These are phyloP conservation scores for Flueggea neowawraea DNA, from an alignment of 441 rosid species.

Conservation along the genomic window DNA sequence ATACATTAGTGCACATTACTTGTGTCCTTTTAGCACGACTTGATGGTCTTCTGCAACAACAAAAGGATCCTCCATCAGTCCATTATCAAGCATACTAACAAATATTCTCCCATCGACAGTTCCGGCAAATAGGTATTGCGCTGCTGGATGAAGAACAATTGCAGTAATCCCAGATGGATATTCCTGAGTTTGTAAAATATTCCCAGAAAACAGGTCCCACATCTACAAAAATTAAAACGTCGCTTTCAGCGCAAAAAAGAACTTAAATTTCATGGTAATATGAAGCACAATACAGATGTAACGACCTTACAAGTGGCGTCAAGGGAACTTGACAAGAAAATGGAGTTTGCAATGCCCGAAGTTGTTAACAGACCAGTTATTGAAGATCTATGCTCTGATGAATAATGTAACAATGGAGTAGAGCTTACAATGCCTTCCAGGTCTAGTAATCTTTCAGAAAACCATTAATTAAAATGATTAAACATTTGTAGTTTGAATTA, in stretches of 20 bases:
- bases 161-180: too few relatives aligned
- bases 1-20: constrained; percentile 44
- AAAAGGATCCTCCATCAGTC: constrained; percentile 28
- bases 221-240: constrained; percentile 24
- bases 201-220: constrained; percentile 48
- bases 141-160: constrained; percentile 29
- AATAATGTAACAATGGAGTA: constrained; percentile 28
- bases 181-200: constrained; percentile 32
- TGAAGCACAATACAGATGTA: neutral
- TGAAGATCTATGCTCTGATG: constrained; percentile 39
- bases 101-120: constrained; percentile 45
- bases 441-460: constrained; percentile 32
- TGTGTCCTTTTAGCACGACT: constrained; percentile 48
- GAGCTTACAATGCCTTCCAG: constrained; percentile 28
- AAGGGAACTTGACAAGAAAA: constrained; percentile 45
- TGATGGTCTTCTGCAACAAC: constrained; percentile 21
- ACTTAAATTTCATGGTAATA: neutral
- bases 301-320: constrained; percentile 51
- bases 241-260: neutral
- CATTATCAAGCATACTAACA: constrained; percentile 23
- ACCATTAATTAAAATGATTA: constrained; percentile 14
- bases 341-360: constrained; percentile 23
- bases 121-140: constrained; percentile 37
- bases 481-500: constrained; percentile 6
- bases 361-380: constrained; percentile 37